Evolutionary conservation across 2,329 filamentous ascomycete species (phyloP).

Genomic region (Exophiala phaeomuriformis): DNA sequence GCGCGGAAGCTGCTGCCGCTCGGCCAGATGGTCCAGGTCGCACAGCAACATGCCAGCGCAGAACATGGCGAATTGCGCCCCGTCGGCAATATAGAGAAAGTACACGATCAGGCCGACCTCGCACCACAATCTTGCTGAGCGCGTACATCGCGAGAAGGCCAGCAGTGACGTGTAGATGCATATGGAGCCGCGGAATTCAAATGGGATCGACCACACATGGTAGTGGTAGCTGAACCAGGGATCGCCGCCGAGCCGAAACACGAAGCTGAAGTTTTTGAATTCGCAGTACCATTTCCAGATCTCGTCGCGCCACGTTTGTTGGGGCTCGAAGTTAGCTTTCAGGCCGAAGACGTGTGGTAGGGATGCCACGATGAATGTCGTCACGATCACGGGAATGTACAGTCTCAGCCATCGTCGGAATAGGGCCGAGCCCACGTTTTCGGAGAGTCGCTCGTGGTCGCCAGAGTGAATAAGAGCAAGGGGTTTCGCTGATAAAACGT

Average conservation of each 20-base stretch:
- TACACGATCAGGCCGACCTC: slow-evolving; percentile 52
- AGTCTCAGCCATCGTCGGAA: slow-evolving; percentile 48
- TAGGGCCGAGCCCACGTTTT: slow-evolving; percentile 43
- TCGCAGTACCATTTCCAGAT: slow-evolving; percentile 22
- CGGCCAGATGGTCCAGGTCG: slow-evolving; percentile 53
- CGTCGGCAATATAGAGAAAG: slow-evolving; percentile 61
- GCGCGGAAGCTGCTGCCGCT: slow-evolving; percentile 44
- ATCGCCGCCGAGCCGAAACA: slow-evolving; percentile 47
- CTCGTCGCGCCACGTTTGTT: slow-evolving; percentile 14
- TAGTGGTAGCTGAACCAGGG: slow-evolving; percentile 38
- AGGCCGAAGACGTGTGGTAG: slow-evolving; percentile 49
- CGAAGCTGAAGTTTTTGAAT: slow-evolving; percentile 51
- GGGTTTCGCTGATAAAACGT: slow-evolving; percentile 46
- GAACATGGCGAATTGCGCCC: slow-evolving; percentile 56
- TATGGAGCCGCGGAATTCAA: slow-evolving; percentile 40
- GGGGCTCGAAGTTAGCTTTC: slow-evolving; percentile 30
- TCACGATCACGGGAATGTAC: slow-evolving; percentile 25
- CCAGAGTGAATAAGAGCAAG: slow-evolving; percentile 39
- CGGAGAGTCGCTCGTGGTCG: slow-evolving; percentile 35
- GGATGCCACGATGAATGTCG: neutral
- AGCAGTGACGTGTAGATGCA: slow-evolving; percentile 29
- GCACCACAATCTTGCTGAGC: slow-evolving; percentile 49
- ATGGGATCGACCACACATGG: slow-evolving; percentile 42
- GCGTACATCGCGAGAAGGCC: slow-evolving; percentile 50
- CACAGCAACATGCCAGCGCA: slow-evolving; percentile 54